These are phyloP conservation scores for Aspergillus asperescens DNA, from an alignment of 495 filamentous ascomycete genomes.

Conservation along the genomic window DNA sequence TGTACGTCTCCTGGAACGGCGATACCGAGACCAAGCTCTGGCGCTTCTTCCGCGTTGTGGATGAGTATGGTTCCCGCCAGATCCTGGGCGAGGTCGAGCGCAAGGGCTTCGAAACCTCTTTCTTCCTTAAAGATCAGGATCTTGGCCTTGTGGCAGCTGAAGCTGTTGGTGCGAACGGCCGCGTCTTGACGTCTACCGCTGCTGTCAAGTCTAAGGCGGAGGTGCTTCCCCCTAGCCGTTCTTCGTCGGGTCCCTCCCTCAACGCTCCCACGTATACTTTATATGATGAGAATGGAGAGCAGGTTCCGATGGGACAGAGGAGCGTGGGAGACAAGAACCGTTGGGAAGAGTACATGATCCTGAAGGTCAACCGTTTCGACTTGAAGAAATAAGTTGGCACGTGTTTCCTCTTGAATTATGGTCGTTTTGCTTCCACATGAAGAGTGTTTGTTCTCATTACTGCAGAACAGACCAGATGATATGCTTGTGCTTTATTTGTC, in stretches of 20 bases:
- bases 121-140: constrained; percentile 15
- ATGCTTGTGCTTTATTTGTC: too few relatives aligned
- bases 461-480: too few relatives aligned
- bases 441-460: too few relatives aligned
- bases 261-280: constrained; percentile 6
- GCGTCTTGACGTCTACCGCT: constrained; percentile 24
- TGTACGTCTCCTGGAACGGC: constrained; percentile 44
- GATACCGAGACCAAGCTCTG: constrained; percentile 36
- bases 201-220: constrained; percentile 19
- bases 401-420: not conserved
- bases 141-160: constrained; percentile 21
- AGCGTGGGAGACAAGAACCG: not conserved
- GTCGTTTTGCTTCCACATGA: not conserved
- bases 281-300: constrained; percentile 3
- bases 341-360: constrained; percentile 15
- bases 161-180: constrained; percentile 18
- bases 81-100: constrained; percentile 33
- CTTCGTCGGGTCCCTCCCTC: not conserved
- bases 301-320: constrained; percentile 2
- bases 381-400: constrained; percentile 7
- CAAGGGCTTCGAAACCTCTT: constrained; percentile 36
- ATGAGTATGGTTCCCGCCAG: constrained; percentile 28
- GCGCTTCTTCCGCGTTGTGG: constrained; percentile 35
- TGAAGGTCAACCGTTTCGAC: constrained; percentile 16
- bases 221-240: constrained; percentile 16